Base-by-base conservation (phyloP, 2,329 filamentous ascomycete genomes). In the Monosporascus sp. region DNA sequence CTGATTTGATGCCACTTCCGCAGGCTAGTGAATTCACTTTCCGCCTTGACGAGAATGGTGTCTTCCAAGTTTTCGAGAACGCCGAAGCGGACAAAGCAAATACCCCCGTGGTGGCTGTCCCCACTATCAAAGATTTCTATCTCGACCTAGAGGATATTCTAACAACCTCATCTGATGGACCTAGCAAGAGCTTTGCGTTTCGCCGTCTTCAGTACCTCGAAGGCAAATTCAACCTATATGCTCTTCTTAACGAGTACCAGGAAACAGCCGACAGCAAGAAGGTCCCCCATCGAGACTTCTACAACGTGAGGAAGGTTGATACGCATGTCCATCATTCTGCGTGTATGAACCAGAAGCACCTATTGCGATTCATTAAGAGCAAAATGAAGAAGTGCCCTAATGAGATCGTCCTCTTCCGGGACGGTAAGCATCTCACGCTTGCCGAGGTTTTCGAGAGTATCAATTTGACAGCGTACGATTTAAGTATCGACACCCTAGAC, bases 271-370 rank as follows among this genome's bases (percentile, higher is more conserved):
- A 99, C 75, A 97, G 90, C 70, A 99, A 99, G 71, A 93, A 89
- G 64, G 94, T 97, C 51, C 94, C 94, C 3, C 94, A 99, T 72
- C 86, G 94, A 75, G 94, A 99, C 72, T 99, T 99, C 68, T 99
- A 99, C 77, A 99, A 99, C 67, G 94, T 99, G 48, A 83, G 94
- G 67, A 99, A 99, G 71, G 94, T 99, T 49, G 94, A 99, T 68
- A 99, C 94, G 8, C 94, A 99, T 79, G 94, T 99, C 62, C 94
- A 99, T 69, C 94, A 99, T 71, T 99, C 94, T 17, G 94, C 94
- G 24, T 99, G 94, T 70, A 99, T 99, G 94, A 99, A 99, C 68
- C 94, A 99, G 72, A 99, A 99, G 74, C 94, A 99, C 79, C 75
- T 99, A 53, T 77, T 99, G 56, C 90, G 94, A 51, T 99, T 99